Evolutionary conservation across 1,284 basidiomycete species (phyloP).

Genomic region (Ganoderma lucidum): DNA sequence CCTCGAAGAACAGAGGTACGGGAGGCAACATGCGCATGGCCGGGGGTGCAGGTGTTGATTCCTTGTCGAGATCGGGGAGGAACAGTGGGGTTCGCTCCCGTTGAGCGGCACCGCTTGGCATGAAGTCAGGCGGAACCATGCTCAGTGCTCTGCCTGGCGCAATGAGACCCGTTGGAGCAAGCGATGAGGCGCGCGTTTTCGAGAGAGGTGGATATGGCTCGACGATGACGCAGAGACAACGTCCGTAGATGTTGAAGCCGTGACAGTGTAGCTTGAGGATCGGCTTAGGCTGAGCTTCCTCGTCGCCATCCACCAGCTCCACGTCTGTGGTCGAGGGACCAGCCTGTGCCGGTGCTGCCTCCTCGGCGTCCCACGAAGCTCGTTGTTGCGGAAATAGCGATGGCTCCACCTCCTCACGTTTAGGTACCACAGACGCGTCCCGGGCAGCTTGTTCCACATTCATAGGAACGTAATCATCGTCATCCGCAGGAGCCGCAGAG

Average conservation of each 20-base stretch:
- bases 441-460: background rate
- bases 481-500: background rate
- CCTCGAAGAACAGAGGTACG: conserved; percentile 54
- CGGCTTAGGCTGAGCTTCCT: conserved; percentile 78
- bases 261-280: conserved; percentile 68
- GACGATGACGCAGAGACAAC: conserved; percentile 79
- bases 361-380: background rate
- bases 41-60: conserved; percentile 48
- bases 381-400: conserved; percentile 17
- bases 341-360: background rate
- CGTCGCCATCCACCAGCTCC: conserved; percentile 51
- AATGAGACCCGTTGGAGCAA: conserved; percentile 38
- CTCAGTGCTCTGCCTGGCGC: conserved; percentile 42
- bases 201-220: conserved; percentile 74
- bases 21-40: conserved; percentile 44
- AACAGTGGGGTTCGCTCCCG: conserved; percentile 68
- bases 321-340: conserved; percentile 22
- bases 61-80: conserved; percentile 64
- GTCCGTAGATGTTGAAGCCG: conserved; percentile 71
- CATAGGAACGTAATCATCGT: conserved; percentile 3
- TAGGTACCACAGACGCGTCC: conserved; percentile 20
- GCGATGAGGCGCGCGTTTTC: conserved; percentile 46
- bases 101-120: conserved; percentile 35
- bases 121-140: conserved; percentile 45
- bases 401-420: conserved; percentile 35